Evolutionary conservation across 179 eudicot species (phyloP).

Genomic region (Spergularia azorica): DNA sequence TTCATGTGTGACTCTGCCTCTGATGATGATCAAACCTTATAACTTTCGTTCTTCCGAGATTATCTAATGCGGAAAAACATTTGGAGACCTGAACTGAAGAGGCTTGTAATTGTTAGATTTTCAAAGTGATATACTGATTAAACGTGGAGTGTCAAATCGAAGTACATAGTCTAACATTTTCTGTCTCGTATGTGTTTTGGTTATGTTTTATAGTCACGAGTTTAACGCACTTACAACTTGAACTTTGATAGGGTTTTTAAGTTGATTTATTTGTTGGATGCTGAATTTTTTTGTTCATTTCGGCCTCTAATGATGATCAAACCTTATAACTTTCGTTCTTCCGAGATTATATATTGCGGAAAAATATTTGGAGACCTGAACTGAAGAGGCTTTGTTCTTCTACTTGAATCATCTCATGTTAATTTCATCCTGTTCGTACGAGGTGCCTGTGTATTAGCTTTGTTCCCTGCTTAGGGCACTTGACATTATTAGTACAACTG

Average conservation of each 20-base stretch:
- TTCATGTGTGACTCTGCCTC: background rate
- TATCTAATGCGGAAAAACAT: constrained; percentile 4
- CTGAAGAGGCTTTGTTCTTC: too few relatives aligned
- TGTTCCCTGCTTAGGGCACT: too few relatives aligned
- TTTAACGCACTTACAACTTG: too few relatives aligned
- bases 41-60: constrained; percentile 30
- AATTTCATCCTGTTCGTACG: background rate
- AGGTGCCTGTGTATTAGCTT: background rate
- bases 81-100: constrained; percentile 36
- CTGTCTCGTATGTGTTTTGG: too few relatives aligned
- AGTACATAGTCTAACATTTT: too few relatives aligned
- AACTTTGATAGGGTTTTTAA: too few relatives aligned
- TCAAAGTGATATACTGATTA: too few relatives aligned
- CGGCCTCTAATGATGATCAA: constrained; percentile 23
- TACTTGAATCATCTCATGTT: background rate
- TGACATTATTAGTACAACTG: too few relatives aligned
- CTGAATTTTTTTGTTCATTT: too few relatives aligned
- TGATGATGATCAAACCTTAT: constrained; percentile 19
- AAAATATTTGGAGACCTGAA: constrained; percentile 30
- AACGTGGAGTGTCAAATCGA: too few relatives aligned
- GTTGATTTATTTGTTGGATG: background rate
- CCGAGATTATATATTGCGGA: constrained; percentile 21
- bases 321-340: constrained; percentile 22
- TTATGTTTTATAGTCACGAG: too few relatives aligned
- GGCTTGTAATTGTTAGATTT: background rate